Percentiles rank a stretch among this genome's conserved stretches.
phyloP scores from a whole-genome alignment of 257 asterid genomes.

The Capsicum rhomboideum region DNA sequence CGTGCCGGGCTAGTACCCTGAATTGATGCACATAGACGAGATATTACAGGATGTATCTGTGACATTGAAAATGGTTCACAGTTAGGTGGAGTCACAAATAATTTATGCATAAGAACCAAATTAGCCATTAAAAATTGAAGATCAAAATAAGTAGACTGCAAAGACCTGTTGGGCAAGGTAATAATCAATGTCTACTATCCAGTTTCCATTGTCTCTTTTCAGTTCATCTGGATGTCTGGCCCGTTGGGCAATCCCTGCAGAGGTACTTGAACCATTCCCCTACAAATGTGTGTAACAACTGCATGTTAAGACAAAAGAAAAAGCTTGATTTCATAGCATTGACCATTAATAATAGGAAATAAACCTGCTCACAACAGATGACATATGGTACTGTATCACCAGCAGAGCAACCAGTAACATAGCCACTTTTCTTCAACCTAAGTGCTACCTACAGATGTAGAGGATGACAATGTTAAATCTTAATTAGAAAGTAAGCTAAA shows the following conservation, averaged over 20 bases:
- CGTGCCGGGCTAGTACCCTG: constrained; percentile 97
- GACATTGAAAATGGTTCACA: constrained; percentile 11
- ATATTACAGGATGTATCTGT: constrained; percentile 98
- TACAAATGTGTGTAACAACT: constrained; percentile 17
- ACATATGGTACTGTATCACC: constrained; percentile 95
- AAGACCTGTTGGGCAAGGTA: constrained; percentile 95
- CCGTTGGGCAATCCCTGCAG: constrained; percentile 88
- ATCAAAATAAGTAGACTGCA: constrained; percentile 2
- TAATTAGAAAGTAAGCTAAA: constrained; percentile 1
- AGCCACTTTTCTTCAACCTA: constrained; percentile 77
- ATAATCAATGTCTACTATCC: constrained; percentile 91
- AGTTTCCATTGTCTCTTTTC: constrained; percentile 58
- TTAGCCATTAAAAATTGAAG: background rate
- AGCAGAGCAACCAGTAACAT: constrained; percentile 84
- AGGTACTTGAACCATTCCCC: constrained; percentile 63
- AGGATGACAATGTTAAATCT: constrained; percentile 11
- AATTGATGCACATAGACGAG: constrained; percentile 92
- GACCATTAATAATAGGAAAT: constrained; percentile 3
- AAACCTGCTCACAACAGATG: constrained; percentile 91
- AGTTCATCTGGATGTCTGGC: constrained; percentile 99
- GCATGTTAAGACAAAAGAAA: background rate
- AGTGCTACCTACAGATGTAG: constrained; percentile 69
- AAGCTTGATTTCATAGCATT: background rate
- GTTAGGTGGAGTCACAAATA: constrained; percentile 8
- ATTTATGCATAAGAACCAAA: constrained; percentile 5